A percentile compares a stretch with the other conserved stretches of the same genome.
Evolutionary conservation across 345 rosid species (phyloP).

Genomic region (Corchorus capsularis): DNA sequence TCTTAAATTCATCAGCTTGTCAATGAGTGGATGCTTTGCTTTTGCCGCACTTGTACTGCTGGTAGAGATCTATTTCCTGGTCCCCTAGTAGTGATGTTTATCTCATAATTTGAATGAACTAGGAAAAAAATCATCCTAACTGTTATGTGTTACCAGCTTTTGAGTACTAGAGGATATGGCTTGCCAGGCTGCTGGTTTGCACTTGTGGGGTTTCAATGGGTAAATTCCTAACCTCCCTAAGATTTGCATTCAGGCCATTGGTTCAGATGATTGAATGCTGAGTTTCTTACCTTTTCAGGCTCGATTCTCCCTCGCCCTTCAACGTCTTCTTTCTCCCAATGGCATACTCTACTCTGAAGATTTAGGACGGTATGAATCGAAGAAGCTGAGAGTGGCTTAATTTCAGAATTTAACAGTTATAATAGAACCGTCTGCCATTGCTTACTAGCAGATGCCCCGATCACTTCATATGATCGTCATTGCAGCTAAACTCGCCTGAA

Average conservation of each 20-base stretch:
- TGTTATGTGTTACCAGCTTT: constrained; percentile 30
- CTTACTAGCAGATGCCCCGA: not conserved
- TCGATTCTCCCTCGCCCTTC: constrained; percentile 43
- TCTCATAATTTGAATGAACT: not conserved
- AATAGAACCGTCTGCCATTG: not conserved
- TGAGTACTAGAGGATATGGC: constrained; percentile 47
- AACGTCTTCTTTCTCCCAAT: constrained; percentile 48
- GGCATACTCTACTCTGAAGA: constrained; percentile 49
- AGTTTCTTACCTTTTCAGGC: constrained; percentile 35
- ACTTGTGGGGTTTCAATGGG: constrained; percentile 58
- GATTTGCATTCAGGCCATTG: not conserved
- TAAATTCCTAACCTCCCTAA: constrained; percentile 20
- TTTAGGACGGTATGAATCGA: constrained; percentile 22
- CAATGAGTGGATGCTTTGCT: constrained; percentile 69
- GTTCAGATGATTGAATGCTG: constrained; percentile 8
- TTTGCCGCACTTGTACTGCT: constrained; percentile 51
- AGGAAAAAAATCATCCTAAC: not conserved
- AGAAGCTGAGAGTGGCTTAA: constrained; percentile 41
- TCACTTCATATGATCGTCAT: not conserved
- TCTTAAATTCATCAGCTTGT: constrained; percentile 66
- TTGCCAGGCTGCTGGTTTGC: constrained; percentile 55
- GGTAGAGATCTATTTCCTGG: constrained; percentile 41
- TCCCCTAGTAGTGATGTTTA: not conserved
- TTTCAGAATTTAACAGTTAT: not conserved
- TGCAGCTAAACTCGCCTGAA: not conserved